Conservation (phyloP, 441 rosid genomes). For the Syzygium malaccense region DNA sequence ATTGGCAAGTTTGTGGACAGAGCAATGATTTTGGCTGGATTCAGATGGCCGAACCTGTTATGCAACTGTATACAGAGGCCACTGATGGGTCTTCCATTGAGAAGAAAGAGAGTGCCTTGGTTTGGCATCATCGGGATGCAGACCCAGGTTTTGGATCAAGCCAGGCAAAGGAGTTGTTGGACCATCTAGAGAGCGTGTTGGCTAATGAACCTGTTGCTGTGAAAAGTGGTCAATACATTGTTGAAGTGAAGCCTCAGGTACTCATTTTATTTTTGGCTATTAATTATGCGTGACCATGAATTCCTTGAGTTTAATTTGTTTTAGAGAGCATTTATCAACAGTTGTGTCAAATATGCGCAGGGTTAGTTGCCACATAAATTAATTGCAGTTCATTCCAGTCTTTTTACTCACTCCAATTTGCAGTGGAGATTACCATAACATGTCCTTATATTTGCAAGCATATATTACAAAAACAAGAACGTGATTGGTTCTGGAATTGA, state of each 20-base stretch:
- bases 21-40: conserved; percentile 56
- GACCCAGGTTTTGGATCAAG: conserved; percentile 67
- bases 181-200: conserved; percentile 69
- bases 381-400: neutral
- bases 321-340: neutral
- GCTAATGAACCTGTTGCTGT: conserved; percentile 73
- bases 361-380: neutral
- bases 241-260: conserved; percentile 83
- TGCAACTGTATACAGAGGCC: conserved; percentile 64
- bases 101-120: conserved; percentile 64
- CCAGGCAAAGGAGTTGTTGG: conserved; percentile 75
- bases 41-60: conserved; percentile 62
- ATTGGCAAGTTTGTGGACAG: conserved; percentile 52
- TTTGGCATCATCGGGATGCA: conserved; percentile 74
- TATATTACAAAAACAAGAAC: neutral
- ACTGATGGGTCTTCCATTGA: conserved; percentile 72
- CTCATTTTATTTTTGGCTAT: neutral
- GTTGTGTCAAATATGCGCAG: neutral
- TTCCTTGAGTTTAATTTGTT: neutral
- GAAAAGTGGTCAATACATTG: conserved; percentile 61
- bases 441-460: neutral
- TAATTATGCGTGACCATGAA: neutral
- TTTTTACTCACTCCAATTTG: neutral
- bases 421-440: neutral
- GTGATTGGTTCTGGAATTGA: neutral